Conservation (phyloP, 768 basidiomycete genomes). For the Lentinula sp. region DNA sequence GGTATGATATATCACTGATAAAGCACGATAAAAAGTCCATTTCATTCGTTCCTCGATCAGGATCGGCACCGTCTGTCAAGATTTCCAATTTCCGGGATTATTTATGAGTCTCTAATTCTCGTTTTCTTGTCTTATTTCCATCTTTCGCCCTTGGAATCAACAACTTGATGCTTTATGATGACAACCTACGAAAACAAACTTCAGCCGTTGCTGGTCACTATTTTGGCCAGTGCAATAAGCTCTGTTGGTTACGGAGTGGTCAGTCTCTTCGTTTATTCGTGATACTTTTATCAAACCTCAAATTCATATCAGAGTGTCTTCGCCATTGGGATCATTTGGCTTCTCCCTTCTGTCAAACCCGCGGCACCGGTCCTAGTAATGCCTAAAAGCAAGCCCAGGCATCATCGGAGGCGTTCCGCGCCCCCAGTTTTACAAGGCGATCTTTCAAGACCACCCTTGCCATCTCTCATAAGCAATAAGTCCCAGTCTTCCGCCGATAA, state of each 20-base stretch:
- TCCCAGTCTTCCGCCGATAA: neutral
- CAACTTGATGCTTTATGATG: slow-evolving; percentile 7
- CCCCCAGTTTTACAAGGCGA: slow-evolving; percentile 11
- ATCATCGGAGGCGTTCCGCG: slow-evolving; percentile 17
- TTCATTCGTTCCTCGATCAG: neutral
- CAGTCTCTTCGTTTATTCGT: neutral
- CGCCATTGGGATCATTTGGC: slow-evolving; percentile 16
- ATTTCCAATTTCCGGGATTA: neutral
- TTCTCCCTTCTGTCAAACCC: slow-evolving; percentile 14
- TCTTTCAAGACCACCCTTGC: neutral
- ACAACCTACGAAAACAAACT: slow-evolving; percentile 5
- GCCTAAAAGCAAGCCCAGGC: slow-evolving; percentile 11
- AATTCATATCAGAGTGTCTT: slow-evolving; percentile 16
- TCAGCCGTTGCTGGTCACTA: slow-evolving; percentile 13
- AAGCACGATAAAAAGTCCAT: neutral
- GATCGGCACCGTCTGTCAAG: neutral
- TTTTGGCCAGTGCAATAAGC: slow-evolving; percentile 17
- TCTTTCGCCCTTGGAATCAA: neutral
- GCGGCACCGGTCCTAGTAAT: slow-evolving; percentile 10
- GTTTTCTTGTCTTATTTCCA: neutral
- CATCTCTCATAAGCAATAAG: neutral
- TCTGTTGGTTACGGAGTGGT: slow-evolving; percentile 20
- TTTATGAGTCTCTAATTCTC: neutral
- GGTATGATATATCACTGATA: neutral
- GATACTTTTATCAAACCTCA: neutral